Base-by-base conservation (phyloP, 768 basidiomycete genomes). In the Mycena vulgaris region DNA sequence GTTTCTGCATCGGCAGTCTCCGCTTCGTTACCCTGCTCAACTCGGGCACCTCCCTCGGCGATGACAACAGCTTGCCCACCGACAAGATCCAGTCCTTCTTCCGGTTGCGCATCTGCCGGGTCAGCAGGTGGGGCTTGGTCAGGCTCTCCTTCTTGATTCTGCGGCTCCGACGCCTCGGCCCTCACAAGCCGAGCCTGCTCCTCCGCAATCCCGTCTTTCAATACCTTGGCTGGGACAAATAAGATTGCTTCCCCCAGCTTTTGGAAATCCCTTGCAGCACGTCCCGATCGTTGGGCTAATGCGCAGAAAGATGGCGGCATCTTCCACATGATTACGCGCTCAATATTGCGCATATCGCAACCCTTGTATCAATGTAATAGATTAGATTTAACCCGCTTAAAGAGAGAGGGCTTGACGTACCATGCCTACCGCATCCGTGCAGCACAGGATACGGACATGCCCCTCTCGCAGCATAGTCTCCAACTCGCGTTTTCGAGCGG, bases 341-440 rank as follows among this genome's bases (percentile, higher is more conserved):
- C 17, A 51, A 74, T 68, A 45, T 71, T 66, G 1, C 64, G 72
- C 63, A 74, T 65, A 42, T 74, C 64, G 48, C 63, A 70, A 6
- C 72, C 72, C 72, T 71, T 39, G 33, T 37, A 49, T 33, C 19
- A 37, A 8, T 35, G 16, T 21, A 11, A 45, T 5, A 45, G 5
- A 21, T 45, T 45, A 3, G 42, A n/a, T 45, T 4, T 19, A 21
- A 45, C 40, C 10, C 40, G 19, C 14, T 16, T 6, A 11, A 45
- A 45, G 5, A n/a, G 13, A n/a, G 5, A 45, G n/a, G n/a, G 42
- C 42, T 16, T 9, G 9, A 57, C 76, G 56, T 23, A 78, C 79
- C 79, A 80, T 79, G 49, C 79, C 78, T 5, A 76, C 55, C 2
- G 78, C 78, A 39, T 76, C 72, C 4, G 78, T 80, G 52, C 74